Evolutionary conservation across 2,329 filamentous ascomycete species (phyloP), one percentile per base, ranked within the genome.

Genomic region (Trichoderma sp.): DNA sequence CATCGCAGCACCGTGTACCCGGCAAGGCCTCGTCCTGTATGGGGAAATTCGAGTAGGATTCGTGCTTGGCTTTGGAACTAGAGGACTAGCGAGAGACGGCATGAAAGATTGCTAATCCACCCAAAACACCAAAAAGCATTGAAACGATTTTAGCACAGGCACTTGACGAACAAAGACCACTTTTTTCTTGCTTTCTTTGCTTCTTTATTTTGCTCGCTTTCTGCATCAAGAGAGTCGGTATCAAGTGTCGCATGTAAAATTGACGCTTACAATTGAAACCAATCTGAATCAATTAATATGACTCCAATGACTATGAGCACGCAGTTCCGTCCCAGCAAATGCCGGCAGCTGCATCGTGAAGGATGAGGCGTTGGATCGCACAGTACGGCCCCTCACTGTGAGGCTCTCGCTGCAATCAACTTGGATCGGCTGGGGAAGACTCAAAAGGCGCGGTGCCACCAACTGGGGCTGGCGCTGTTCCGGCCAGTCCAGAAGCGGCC

Each of bases 401-500:
- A 66, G 24, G 27, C 53, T 31, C 21, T 60, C 35, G 56, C 68
- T 7, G 33, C 18, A 53, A 35, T 63, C 60, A 35, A 62, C 16
- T 24, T 72, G 38, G 63, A 50, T 74, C 64, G 72, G 53, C 63
- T 75, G 59, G 71, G 71, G 69, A 72, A 72, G 59, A 24, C 69
- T 45, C 62, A 9, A 74, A 68, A 74, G 50, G 50, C 63, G 21
- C 50, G 50, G 72, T 75, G 71, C 56, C 75, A 74, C 75, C 53
- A 24, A 74, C 75, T 74, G 75, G 75, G 75, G 75, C 75, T 76
- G 71, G 75, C 63, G 67, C 65, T 63, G 21, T 71, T 24, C n/a
- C 72, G 81, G 80, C 79, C 79, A 83, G 79, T 77, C 82, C 78
- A 33, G 79, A 82, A 76, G 31, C 60, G 67, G 80, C 78, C 78